phyloP scores from a whole-genome alignment of 1,139 yeast genomes.

The Yamadazyma jaroonii region DNA sequence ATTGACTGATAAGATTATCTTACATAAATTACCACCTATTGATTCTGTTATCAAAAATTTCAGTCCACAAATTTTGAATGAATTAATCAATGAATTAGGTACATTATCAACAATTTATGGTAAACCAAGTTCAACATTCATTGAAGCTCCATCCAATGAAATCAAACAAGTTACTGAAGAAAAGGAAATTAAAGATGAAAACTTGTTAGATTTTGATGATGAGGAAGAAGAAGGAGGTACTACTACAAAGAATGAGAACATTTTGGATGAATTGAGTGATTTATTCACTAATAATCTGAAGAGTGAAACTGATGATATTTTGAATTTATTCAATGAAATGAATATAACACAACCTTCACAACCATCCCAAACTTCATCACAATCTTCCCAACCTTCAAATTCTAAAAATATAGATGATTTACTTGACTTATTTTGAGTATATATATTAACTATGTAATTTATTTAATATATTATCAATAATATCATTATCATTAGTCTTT shows the following conservation, averaged over 20 bases:
- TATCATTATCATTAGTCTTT: constrained; percentile 14
- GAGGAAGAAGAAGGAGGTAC: too few species aligned
- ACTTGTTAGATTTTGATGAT: constrained; percentile 78
- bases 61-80: constrained; percentile 65
- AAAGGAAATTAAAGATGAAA: constrained; percentile 73
- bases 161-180: constrained; percentile 18
- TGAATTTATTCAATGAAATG: constrained; percentile 37
- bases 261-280: constrained; percentile 68
- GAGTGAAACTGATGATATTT: constrained; percentile 37
- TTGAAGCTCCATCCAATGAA: constrained; percentile 17
- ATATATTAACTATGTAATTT: constrained; percentile 1
- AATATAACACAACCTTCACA: constrained; percentile 9
- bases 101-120: constrained; percentile 89
- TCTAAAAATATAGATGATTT: constrained; percentile 39
- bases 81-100: constrained; percentile 71
- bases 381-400: constrained; percentile 1
- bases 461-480: constrained; percentile 14
- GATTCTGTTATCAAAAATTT: constrained; percentile 70
- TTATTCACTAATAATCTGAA: constrained; percentile 42
- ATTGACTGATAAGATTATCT: constrained; percentile 48
- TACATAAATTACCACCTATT: constrained; percentile 67
- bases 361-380: constrained; percentile 2
- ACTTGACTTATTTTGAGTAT: constrained; percentile 50
- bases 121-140: constrained; percentile 72
- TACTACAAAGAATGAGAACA: constrained; percentile 20